Evolutionary conservation across 176 grass and related monocot species (phyloP).

Genomic region (Oryza glaberrima): DNA sequence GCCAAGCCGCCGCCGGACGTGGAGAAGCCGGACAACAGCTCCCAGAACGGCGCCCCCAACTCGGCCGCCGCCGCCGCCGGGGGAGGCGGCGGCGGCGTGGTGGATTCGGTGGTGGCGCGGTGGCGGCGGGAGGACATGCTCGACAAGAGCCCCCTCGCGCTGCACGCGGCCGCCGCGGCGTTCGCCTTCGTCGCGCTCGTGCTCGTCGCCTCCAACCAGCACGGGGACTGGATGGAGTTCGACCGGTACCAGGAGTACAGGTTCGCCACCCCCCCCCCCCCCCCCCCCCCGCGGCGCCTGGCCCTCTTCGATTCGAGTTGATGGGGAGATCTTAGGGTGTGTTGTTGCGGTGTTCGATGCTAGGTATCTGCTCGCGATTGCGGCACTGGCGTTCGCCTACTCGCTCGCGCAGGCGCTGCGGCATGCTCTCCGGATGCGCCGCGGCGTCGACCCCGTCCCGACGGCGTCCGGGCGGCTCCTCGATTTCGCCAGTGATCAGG

Average conservation of each 20-base stretch:
- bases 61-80: neutral
- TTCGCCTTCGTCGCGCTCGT: slow-evolving; percentile 77
- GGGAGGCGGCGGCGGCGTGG: neutral
- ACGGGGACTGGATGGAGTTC: slow-evolving; percentile 87
- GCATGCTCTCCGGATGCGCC: slow-evolving; percentile 45
- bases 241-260: slow-evolving; percentile 79
- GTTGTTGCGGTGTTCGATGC: neutral
- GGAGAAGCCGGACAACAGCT: slow-evolving; percentile 26
- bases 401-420: slow-evolving; percentile 63
- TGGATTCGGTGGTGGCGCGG: slow-evolving; percentile 51
- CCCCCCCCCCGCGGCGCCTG: neutral
- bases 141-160: slow-evolving; percentile 63
- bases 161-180: slow-evolving; percentile 55
- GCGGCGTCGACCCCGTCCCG: slow-evolving; percentile 45
- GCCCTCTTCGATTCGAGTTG: slow-evolving; percentile 13
- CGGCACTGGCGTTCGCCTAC: slow-evolving; percentile 61
- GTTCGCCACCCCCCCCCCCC: slow-evolving; percentile 26
- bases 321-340: neutral
- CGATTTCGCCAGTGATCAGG: slow-evolving; percentile 87
- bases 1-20: slow-evolving; percentile 41
- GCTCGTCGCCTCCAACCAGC: slow-evolving; percentile 82
- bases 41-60: slow-evolving; percentile 43
- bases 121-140: slow-evolving; percentile 75
- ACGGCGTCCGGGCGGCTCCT: slow-evolving; percentile 33
- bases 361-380: slow-evolving; percentile 77